A percentile compares a stretch with the other conserved stretches of the same genome.
phyloP scores from a whole-genome alignment of 164 flowering plant genomes.

The Euptelea pleiosperma region DNA sequence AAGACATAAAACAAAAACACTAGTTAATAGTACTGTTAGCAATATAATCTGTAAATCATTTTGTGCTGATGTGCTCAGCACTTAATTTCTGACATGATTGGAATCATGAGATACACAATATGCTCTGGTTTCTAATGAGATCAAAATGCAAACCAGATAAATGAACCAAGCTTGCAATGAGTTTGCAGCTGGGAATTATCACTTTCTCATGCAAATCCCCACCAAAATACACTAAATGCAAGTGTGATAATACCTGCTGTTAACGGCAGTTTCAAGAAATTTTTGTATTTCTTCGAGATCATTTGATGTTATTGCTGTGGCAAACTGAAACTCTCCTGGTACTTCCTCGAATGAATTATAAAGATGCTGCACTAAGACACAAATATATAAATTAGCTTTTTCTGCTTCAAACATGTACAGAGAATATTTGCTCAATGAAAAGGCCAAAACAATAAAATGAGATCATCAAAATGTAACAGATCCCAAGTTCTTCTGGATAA shows the following conservation, averaged over 20 bases:
- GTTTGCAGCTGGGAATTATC: too few species aligned
- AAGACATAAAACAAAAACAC: too few species aligned
- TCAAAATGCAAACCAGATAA: too few species aligned
- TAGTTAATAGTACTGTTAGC: too few species aligned
- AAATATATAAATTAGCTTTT: slow-evolving; percentile 1
- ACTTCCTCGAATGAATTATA: slow-evolving; percentile 80
- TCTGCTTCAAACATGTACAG: not conserved
- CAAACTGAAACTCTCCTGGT: slow-evolving; percentile 77
- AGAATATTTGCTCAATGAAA: not conserved
- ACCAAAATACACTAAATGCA: slow-evolving; percentile 7
- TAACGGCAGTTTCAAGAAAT: slow-evolving; percentile 78
- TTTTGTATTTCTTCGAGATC: slow-evolving; percentile 94
- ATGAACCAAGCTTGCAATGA: not conserved
- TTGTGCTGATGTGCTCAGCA: too few species aligned
- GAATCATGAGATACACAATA: too few species aligned
- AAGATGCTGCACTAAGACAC: slow-evolving; percentile 57
- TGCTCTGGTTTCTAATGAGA: not conserved
- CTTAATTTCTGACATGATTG: too few species aligned
- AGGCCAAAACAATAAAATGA: not conserved
- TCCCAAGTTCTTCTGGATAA: not conserved
- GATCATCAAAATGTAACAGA: not conserved
- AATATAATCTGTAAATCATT: too few species aligned
- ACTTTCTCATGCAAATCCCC: too few species aligned
- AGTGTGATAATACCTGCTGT: slow-evolving; percentile 53
- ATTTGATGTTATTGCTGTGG: slow-evolving; percentile 73